Conservation (phyloP, 129 eudicot genomes). For the Pseudognaphalium luteoalbum region DNA sequence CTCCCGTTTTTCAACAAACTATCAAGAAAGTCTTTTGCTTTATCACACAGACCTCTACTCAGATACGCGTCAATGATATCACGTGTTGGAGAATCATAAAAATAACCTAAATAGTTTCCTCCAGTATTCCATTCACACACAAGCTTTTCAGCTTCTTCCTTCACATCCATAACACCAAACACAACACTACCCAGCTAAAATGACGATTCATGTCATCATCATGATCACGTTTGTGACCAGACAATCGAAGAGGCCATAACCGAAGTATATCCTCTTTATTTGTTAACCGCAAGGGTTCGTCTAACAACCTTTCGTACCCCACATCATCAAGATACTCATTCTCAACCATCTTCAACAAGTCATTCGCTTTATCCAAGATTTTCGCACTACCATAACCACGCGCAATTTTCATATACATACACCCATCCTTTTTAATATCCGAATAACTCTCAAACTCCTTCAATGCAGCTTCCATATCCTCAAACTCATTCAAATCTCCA, state of each 20-base stretch:
- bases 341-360: constrained; percentile 59
- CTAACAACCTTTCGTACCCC: too few species aligned
- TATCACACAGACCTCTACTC: constrained; percentile 42
- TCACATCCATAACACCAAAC: constrained; percentile 51
- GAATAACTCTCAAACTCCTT: constrained; percentile 67
- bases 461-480: constrained; percentile 55
- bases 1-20: constrained; percentile 33
- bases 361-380: constrained; percentile 45
- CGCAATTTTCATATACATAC: constrained; percentile 68
- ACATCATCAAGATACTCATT: constrained; percentile 34
- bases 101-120: constrained; percentile 37
- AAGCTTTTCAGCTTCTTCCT: constrained; percentile 66
- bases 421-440: constrained; percentile 69
- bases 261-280: constrained; percentile 57
- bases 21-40: constrained; percentile 58
- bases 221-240: constrained; percentile 21
- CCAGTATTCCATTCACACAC: constrained; percentile 56
- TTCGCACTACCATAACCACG: constrained; percentile 43
- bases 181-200: constrained; percentile 43
- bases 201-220: constrained; percentile 59
- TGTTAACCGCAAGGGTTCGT: too few species aligned
- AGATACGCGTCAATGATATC: constrained; percentile 39
- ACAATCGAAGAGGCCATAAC: constrained; percentile 64
- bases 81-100: constrained; percentile 60
- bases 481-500: constrained; percentile 48